Conservation (phyloP, 148 eudicot species). For the Rhododendron vialii region DNA sequence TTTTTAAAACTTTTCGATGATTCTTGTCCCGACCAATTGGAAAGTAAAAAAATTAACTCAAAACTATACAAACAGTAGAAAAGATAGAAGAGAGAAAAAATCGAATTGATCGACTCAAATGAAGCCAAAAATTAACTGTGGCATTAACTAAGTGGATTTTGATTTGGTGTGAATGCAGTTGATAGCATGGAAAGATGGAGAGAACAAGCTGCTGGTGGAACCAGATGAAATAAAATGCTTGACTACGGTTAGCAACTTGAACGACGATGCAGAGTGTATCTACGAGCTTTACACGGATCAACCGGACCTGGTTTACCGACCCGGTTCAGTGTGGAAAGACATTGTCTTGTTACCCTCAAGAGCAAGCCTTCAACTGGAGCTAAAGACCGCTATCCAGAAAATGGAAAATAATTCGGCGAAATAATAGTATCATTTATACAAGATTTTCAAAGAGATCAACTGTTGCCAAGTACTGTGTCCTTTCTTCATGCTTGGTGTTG, state of each 20-base stretch:
- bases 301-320: conserved; percentile 14
- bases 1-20: background rate
- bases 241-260: conserved; percentile 33
- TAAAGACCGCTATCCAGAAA: conserved; percentile 38
- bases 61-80: too few species aligned
- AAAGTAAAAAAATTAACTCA: too few species aligned
- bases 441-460: background rate
- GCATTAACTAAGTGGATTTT: background rate
- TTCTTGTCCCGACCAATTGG: background rate
- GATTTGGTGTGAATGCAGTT: conserved; percentile 37
- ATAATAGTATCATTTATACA: background rate
- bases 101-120: too few species aligned
- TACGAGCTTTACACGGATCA: conserved; percentile 46
- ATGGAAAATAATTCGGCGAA: conserved; percentile 19
- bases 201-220: conserved; percentile 57
- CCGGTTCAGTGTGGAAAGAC: conserved; percentile 72
- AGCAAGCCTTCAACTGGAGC: conserved; percentile 37
- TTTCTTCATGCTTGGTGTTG: background rate
- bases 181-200: conserved; percentile 83
- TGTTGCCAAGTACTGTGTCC: background rate
- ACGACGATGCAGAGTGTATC: conserved; percentile 77
- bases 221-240: conserved; percentile 57
- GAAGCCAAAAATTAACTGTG: too few species aligned
- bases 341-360: conserved; percentile 47
- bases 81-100: too few species aligned